These are phyloP conservation scores for Curvularia spicifera DNA, from an alignment of 2,329 filamentous ascomycete species.

Conservation along the genomic window DNA sequence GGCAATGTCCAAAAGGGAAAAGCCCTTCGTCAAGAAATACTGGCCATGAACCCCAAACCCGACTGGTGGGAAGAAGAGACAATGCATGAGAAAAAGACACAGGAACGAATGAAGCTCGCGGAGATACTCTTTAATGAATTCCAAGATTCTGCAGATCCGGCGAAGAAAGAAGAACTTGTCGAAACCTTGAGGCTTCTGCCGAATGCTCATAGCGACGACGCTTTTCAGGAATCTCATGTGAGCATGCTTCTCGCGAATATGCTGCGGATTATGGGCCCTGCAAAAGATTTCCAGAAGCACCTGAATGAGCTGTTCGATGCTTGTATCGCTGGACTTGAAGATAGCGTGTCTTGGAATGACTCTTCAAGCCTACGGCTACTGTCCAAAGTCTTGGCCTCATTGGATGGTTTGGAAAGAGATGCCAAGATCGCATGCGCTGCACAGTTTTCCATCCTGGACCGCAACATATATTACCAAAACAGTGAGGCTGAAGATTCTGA, in stretches of 20 bases:
- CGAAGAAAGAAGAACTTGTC: not conserved
- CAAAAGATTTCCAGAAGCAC: not conserved
- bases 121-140: conserved; percentile 2
- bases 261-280: conserved; percentile 4
- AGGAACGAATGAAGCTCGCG: not conserved
- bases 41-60: not conserved
- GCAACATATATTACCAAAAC: not conserved
- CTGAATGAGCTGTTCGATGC: not conserved
- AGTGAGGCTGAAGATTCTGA: not conserved
- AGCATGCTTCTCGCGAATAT: conserved; percentile 3
- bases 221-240: not conserved
- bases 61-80: not conserved
- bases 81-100: conserved; percentile 4
- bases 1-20: conserved; percentile 1
- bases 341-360: conserved; percentile 7
- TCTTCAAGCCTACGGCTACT: not conserved
- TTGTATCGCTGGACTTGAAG: not conserved
- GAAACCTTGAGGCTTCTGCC: not conserved
- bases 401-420: not conserved
- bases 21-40: not conserved
- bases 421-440: not conserved
- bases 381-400: not conserved
- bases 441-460: conserved; percentile 1
- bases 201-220: not conserved
- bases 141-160: not conserved